Evolutionary conservation across 106 monocot genomes (phyloP).

Genomic region (Dioscorea zingiberensis): DNA sequence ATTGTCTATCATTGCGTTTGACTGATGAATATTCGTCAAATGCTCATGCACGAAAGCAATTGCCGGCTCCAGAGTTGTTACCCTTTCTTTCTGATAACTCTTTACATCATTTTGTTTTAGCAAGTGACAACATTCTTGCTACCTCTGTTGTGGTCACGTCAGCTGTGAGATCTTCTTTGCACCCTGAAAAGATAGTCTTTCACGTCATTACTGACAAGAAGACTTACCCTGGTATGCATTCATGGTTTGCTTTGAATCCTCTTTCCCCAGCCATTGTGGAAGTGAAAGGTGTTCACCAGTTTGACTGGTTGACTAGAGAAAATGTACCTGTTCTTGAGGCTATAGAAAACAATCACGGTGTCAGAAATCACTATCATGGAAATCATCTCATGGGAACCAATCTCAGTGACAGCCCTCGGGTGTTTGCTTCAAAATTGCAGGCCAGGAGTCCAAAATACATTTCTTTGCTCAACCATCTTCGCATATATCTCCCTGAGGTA

Average conservation of each 20-base stretch:
- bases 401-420: slow-evolving; percentile 50
- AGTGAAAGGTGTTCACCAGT: slow-evolving; percentile 87
- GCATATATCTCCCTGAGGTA: slow-evolving; percentile 95
- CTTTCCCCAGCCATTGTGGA: slow-evolving; percentile 66
- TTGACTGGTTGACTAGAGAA: slow-evolving; percentile 81
- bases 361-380: slow-evolving; percentile 78
- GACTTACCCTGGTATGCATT: slow-evolving; percentile 92
- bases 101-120: slow-evolving; percentile 60
- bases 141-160: slow-evolving; percentile 88
- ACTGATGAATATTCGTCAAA: slow-evolving; percentile 80
- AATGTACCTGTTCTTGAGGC: slow-evolving; percentile 83
- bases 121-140: slow-evolving; percentile 84
- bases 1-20: slow-evolving; percentile 75
- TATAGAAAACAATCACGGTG: slow-evolving; percentile 61
- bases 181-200: slow-evolving; percentile 70
- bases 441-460: slow-evolving; percentile 85
- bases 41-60: slow-evolving; percentile 60
- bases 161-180: slow-evolving; percentile 46
- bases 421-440: slow-evolving; percentile 74
- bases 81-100: slow-evolving; percentile 61
- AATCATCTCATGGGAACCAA: slow-evolving; percentile 38
- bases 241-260: slow-evolving; percentile 89
- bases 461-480: slow-evolving; percentile 86
- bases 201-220: slow-evolving; percentile 92
- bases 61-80: slow-evolving; percentile 57